These are phyloP conservation scores for Solanum pimpinellifolium DNA, from an alignment of 257 asterid genomes.

Conservation along the genomic window DNA sequence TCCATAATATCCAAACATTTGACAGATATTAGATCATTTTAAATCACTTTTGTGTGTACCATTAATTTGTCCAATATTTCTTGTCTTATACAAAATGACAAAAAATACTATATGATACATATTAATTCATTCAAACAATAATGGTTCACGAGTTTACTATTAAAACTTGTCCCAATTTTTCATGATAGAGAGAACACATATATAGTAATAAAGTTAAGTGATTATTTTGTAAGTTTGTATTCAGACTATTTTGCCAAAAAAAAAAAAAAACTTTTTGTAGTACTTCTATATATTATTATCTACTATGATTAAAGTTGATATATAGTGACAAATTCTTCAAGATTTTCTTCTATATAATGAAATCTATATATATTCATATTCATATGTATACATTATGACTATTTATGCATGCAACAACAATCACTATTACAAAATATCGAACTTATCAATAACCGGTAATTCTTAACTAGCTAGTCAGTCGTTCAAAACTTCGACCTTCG, in stretches of 20 bases:
- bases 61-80: background rate
- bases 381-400: background rate
- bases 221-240: background rate
- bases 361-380: background rate
- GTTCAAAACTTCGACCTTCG: background rate
- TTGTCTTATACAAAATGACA: background rate
- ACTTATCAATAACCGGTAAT: too few relatives aligned
- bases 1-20: background rate
- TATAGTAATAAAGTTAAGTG: background rate
- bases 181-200: background rate
- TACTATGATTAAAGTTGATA: background rate
- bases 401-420: background rate
- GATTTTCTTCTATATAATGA: background rate
- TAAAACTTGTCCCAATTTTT: background rate
- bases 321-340: background rate
- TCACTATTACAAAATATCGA: background rate
- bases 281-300: background rate
- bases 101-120: background rate
- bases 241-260: background rate
- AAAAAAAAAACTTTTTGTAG: background rate
- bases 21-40: background rate
- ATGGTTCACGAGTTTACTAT: background rate
- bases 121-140: background rate
- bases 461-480: background rate
- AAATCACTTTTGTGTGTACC: background rate